Evolutionary conservation across 1,139 yeast species (phyloP).

Genomic region (Debaryomyces subglobosus): DNA sequence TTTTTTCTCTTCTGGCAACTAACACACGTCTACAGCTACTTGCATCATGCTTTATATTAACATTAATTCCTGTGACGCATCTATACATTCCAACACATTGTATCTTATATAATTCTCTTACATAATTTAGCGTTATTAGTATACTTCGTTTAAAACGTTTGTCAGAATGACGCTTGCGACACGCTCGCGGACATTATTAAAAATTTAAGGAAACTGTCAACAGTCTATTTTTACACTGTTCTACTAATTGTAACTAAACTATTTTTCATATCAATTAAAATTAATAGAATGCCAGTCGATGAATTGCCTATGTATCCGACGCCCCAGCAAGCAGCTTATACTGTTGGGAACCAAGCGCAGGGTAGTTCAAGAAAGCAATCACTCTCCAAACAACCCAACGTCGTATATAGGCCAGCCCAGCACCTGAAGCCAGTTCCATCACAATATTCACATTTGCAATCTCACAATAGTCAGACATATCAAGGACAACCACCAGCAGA

Average conservation of each 20-base stretch:
- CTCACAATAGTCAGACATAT: slow-evolving; percentile 9
- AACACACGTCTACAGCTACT: too few species aligned
- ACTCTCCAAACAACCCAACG: slow-evolving; percentile 13
- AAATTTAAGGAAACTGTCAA: slow-evolving; percentile 4
- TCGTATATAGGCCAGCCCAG: slow-evolving; percentile 20
- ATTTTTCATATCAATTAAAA: not conserved
- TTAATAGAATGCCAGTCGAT: slow-evolving; percentile 31
- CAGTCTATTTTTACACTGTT: not conserved
- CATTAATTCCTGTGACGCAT: not conserved
- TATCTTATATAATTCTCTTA: not conserved
- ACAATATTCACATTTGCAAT: slow-evolving; percentile 14
- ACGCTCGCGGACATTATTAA: not conserved
- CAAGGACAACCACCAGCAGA: slow-evolving; percentile 18
- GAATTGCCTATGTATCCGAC: slow-evolving; percentile 53
- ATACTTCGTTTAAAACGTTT: not conserved
- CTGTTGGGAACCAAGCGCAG: slow-evolving; percentile 26
- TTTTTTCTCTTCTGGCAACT: not conserved
- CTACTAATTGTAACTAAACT: not conserved
- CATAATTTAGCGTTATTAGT: not conserved
- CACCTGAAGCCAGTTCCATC: slow-evolving; percentile 18
- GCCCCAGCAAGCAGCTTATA: slow-evolving; percentile 49
- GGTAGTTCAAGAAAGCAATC: slow-evolving; percentile 19
- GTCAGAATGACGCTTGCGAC: slow-evolving; percentile 1
- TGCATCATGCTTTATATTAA: not conserved
- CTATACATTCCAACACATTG: not conserved